Evolutionary conservation across 2,329 filamentous ascomycete species (phyloP).

Genomic region (Botrytis elliptica): DNA sequence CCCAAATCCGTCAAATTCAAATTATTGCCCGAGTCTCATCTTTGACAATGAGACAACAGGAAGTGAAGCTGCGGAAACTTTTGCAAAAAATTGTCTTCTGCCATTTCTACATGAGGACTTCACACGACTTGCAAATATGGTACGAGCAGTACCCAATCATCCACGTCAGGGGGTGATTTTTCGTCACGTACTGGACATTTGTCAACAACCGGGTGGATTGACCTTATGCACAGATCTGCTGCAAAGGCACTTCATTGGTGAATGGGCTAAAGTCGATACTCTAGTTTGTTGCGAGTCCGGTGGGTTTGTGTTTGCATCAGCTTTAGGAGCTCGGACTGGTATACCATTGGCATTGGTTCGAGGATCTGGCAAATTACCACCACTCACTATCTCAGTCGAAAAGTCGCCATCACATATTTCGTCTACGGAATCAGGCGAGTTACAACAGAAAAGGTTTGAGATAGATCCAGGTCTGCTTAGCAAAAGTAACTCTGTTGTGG

Average conservation of each 20-base stretch:
- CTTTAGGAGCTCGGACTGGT: constrained; percentile 45
- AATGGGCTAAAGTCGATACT: constrained; percentile 48
- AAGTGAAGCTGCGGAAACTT: constrained; percentile 41
- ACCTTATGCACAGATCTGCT: constrained; percentile 52
- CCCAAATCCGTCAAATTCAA: constrained; percentile 31
- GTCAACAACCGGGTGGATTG: constrained; percentile 35
- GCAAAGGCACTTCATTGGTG: constrained; percentile 44
- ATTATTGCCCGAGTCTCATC: constrained; percentile 45
- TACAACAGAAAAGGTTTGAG: constrained; percentile 46
- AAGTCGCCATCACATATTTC: constrained; percentile 56
- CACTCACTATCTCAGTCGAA: constrained; percentile 50
- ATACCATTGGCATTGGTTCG: constrained; percentile 52
- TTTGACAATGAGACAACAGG: constrained; percentile 54
- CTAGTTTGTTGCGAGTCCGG: constrained; percentile 57
- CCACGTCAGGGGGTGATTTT: constrained; percentile 53
- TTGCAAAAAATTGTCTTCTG: constrained; percentile 43
- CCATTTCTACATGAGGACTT: constrained; percentile 50
- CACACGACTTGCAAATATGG: constrained; percentile 50
- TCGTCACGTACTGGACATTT: constrained; percentile 49
- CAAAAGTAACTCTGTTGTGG: constrained; percentile 23
- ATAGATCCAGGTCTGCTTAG: constrained; percentile 48
- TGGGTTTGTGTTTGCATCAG: constrained; percentile 54
- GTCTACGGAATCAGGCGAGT: constrained; percentile 37
- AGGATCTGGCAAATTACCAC: constrained; percentile 57
- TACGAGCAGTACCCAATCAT: constrained; percentile 49